These are phyloP conservation scores for Diaporthe vexans DNA, from an alignment of 2,329 filamentous ascomycete genomes.

Conservation along the genomic window DNA sequence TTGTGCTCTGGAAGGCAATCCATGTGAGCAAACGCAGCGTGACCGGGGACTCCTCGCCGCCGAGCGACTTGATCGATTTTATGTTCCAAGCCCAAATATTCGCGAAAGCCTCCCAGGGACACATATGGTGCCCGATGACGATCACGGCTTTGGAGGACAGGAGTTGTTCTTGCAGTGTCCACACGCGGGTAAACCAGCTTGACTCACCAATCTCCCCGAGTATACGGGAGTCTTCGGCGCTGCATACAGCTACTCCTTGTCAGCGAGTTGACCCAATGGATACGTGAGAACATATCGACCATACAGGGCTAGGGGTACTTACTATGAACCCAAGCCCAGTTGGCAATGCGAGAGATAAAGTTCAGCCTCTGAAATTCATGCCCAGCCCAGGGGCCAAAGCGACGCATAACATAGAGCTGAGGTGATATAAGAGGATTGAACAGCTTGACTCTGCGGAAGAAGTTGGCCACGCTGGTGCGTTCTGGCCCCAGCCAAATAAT, in stretches of 20 bases:
- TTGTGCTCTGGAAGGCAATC: slow-evolving; percentile 18
- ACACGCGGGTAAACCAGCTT: slow-evolving; percentile 20
- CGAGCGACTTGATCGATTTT: slow-evolving; percentile 6
- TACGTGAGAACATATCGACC: too few species aligned
- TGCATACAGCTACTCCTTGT: background rate
- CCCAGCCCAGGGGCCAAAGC: slow-evolving; percentile 12
- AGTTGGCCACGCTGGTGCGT: slow-evolving; percentile 3
- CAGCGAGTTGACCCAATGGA: background rate
- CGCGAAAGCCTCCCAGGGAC: slow-evolving; percentile 11
- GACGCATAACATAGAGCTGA: slow-evolving; percentile 17
- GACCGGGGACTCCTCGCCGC: background rate
- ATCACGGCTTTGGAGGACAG: slow-evolving; percentile 10
- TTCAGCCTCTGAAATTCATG: slow-evolving; percentile 6
- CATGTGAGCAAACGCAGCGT: slow-evolving; percentile 6
- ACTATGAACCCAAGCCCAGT: slow-evolving; percentile 22
- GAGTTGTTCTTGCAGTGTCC: slow-evolving; percentile 12
- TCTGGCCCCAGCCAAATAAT: slow-evolving; percentile 8
- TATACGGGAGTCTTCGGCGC: slow-evolving; percentile 1
- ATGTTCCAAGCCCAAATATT: slow-evolving; percentile 19
- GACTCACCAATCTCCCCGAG: slow-evolving; percentile 1
- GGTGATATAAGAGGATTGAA: slow-evolving; percentile 21
- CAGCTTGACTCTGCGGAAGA: slow-evolving; percentile 23
- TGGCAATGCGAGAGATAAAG: slow-evolving; percentile 15
- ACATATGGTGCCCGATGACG: background rate
- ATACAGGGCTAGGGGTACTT: background rate